Base-by-base conservation (phyloP, 2,329 filamentous ascomycete genomes). In the Cytospora piceae region DNA sequence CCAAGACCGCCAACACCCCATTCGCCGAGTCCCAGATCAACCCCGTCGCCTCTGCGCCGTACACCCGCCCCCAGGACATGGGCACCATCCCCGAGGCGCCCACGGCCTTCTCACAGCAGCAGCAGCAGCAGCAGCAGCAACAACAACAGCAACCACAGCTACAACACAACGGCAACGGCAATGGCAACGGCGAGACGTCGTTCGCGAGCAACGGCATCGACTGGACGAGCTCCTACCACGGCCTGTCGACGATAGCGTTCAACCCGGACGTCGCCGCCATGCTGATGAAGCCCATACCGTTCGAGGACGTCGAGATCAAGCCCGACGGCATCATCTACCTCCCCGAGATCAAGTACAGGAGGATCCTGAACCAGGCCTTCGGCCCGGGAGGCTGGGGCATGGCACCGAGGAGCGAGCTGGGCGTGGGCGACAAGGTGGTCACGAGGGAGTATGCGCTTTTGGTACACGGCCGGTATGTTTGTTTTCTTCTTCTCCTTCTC, bases 241-340 rank as follows among this genome's bases (percentile, higher is more conserved):
- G 92, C 15, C 85, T 97, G 22, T 90, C 89, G 42, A 83, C 84
- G 0, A 81, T 82, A 39, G 85, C 92, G 0, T 96, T 97, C 77
- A 81, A 87, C 4, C 80, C 87, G 55, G 89, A 93, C 77, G 85
- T 90, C 61, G 84, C 86, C 12, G 83, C 87, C 20, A 83, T 92
- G 24, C 83, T 97, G 56, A 85, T 91, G 68, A 82, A 85, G 64
- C 87, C 89, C 1, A 76, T 96, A 15, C 80, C 87, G 62, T 79
- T 85, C 0, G 84, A 89, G 57, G 94, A 98, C 78, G 89, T 99
- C 63, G 95, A 99, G 81, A 90, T 99, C 75, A 99, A 99, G 82
- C 94, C 95, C 37, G 95, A 99, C 80, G 95, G 95, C 39, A 94
- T 99, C 71, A 82, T 98, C 67, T 99, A 98, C 77, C 82, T 99